Percentiles rank a stretch among this genome's conserved stretches.
Conservation (phyloP, 768 basidiomycete genomes). For the Floccularia luteovirens region DNA sequence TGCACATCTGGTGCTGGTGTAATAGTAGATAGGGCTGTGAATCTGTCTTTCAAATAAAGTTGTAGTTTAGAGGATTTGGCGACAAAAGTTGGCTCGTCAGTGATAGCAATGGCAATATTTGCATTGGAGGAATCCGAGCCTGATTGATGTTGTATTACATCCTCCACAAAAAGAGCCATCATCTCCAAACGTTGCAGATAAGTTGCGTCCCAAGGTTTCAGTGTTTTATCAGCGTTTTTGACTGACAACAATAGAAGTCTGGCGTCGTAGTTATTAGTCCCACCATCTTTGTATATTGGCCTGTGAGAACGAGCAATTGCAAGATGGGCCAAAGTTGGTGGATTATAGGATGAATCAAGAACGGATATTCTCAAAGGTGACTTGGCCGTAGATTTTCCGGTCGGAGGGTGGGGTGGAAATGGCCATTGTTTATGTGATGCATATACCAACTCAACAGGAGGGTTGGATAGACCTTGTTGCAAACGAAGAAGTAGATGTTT, state of each 20-base stretch:
- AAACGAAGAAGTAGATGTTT: conserved; percentile 18
- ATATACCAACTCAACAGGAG: conserved; percentile 53
- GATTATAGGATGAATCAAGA: conserved; percentile 93
- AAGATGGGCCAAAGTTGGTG: conserved; percentile 81
- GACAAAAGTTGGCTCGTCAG: conserved; percentile 86
- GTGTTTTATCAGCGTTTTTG: conserved; percentile 78
- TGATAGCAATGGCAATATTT: conserved; percentile 72
- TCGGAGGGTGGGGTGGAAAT: conserved; percentile 19
- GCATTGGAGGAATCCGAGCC: too few relatives aligned
- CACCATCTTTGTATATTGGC: conserved; percentile 10
- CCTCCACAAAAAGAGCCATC: conserved; percentile 65
- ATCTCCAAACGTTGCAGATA: conserved; percentile 78
- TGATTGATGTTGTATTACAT: conserved; percentile 18
- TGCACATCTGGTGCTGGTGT: conserved; percentile 17
- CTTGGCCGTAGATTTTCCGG: conserved; percentile 3
- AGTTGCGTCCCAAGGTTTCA: conserved; percentile 65
- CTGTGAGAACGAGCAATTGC: conserved; percentile 53
- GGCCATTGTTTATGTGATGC: conserved; percentile 63
- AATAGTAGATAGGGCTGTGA: conserved; percentile 6
- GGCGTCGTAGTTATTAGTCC: conserved; percentile 49
- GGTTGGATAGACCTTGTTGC: conserved; percentile 32
- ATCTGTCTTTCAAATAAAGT: conserved; percentile 21
- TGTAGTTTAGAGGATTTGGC: conserved; percentile 64
- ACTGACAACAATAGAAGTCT: conserved; percentile 76
- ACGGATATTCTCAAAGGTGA: conserved; percentile 51